Base-by-base conservation (phyloP, 140 eudicot genomes). In the Anethum foeniculum region DNA sequence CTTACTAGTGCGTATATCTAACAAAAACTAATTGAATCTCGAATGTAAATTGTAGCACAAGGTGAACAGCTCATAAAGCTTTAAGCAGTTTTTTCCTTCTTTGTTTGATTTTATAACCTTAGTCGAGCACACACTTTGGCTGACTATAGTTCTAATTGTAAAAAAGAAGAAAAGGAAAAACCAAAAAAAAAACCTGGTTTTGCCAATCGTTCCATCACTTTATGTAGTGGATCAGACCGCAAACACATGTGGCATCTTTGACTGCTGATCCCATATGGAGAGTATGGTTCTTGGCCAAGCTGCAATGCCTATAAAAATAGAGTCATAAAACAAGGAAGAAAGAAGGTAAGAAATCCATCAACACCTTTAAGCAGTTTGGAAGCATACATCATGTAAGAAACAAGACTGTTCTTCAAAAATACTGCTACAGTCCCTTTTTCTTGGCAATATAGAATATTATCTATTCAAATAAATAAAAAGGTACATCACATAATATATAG, bases 181-280 rank as follows among this genome's bases (percentile, higher is more conserved):
- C 5, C 62, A 36, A 47, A 38, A 36, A 47, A 38, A 7, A 60
- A 54, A 94, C 98, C 98, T 84, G 98, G 97, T 81, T 88, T 91
- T 71, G 97, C 90, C 80, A 94, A 83, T 82, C 96, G 83, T 80
- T 94, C 98, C 91, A 94, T 89, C 80, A 94, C 93, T 87, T 89
- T 90, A 81, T 83, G 91, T 60, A 94, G 84, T 71, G 97, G 87
- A 87, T 94, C 98, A n/a, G 97, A 85, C 56, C 91, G 88, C 84
- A 94, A 87, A 83, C 98, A 92, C 98, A 94, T 92, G 83, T 94
- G 96, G 86, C 97, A 94, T 88, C 95, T 90, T 88, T 92, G 99
- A 47, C 80, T 80, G 77, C 80, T 87, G 80, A 86, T 76, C 3
- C 92, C 99, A 78, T 51, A 83, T n/a, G 91, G 39, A 39, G 99